Base-by-base conservation (phyloP, 108 stramenopile genomes). In the Cylindrotheca fusiformis region DNA sequence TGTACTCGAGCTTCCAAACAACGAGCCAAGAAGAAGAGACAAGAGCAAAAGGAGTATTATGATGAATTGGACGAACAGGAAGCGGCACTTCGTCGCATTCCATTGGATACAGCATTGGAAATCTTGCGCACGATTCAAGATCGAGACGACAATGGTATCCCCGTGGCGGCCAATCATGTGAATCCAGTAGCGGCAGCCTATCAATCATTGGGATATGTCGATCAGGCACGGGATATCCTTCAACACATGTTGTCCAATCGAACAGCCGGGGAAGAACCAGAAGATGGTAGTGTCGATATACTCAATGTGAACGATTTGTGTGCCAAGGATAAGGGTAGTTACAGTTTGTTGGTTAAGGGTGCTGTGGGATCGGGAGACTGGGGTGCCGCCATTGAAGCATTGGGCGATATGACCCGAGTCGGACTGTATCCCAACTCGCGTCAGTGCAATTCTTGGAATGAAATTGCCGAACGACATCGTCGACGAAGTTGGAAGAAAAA, bases 301-400 rank as follows among this genome's bases (percentile, higher is more conserved):
- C 66, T 79, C 5, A 81, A 83, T 56, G 76, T 78, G 0, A 33
- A 81, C 51, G 82, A 83, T 49, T 54, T 84, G 1, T 53, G 74
- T 28, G 80, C 83, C 50, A 87, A 88, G 68, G 82, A 87, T 74
- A 83, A 85, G 50, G 86, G 72, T 2, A 83, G 80, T 4, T 91
- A 91, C 64, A 65, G 81, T n/a, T 60, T 91, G 19, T 55, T 91
- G 60, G 86, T 91, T 21, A 71, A 80, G 49, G 82, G 80, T 24
- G 84, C 85, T 24, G 86, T 87, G 8, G 67, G 72, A 29, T 58
- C 71, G 8, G 85, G 80, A 3, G 80, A 87, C 59, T 91, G 86
- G 86, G 60, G 58, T 2, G 65, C 58, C 8, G 90, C 90, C 0
- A 80, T 91, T 26, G 64, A 78, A 29, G 82, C 83, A 20, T 60